Base-by-base conservation (phyloP, 2,329 filamentous ascomycete genomes). In the Aspergillus piperis region DNA sequence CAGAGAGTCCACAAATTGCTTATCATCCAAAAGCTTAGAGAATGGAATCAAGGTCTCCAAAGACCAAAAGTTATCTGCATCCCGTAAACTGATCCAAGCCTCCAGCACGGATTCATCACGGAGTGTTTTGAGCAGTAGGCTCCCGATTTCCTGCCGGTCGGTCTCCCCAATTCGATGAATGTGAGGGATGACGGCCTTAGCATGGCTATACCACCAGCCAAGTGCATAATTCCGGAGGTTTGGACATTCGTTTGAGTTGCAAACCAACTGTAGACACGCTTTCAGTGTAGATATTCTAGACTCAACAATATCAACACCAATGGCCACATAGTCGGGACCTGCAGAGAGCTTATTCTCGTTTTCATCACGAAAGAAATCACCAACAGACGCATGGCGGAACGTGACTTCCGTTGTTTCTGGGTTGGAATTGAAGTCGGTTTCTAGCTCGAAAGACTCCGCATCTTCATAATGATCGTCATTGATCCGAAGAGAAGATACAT, bases 361-460 rank as follows among this genome's bases (percentile, higher is more conserved):
- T 8, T 53, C 36, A 41, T 62, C 58, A 6, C 64, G 58, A 52
- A 70, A 63, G 48, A 70, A 69, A 32, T 70, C 68, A 17, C 68
- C 62, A 19, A 70, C 62, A 30, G 68, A 70, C 3, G 68, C 65
- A 57, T 70, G 68, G 36, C 63, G 62, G 39, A 70, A 69, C 3
- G 61, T 59, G 8, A 70, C 60, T 1, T 44, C 54, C 1, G 68
- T 70, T 15, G 64, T 64, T 5, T 55, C 15, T 3, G 23, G 55
- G 30, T 68, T 59, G 1, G 68, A 70, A 36, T 68, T 58, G 52
- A 69, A 66, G 19, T 62, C 62, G 11, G 2, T 25, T 17, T 49
- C 44, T n/a, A 49, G 11, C 7, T 15, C 7, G 21, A 49, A 25
- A 2, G 17, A 15, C 2, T 30, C 44, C 13, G 13, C 21, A n/a